These are phyloP conservation scores for Poa pratensis DNA, from an alignment of 176 grass and related monocot genomes.

Conservation along the genomic window DNA sequence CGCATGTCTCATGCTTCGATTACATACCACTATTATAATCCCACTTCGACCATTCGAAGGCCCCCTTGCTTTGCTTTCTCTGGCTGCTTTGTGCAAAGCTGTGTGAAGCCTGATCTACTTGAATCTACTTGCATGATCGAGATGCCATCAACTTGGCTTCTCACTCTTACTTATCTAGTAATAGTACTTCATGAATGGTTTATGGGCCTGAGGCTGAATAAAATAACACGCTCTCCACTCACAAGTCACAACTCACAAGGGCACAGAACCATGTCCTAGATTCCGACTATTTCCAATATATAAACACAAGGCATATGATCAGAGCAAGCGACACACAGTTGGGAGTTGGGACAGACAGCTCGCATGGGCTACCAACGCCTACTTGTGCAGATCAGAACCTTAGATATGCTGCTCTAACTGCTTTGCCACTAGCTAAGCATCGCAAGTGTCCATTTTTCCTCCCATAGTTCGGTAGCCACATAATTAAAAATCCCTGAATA, in stretches of 20 bases:
- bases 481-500: not conserved
- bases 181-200: not conserved
- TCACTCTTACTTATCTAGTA: too few species aligned
- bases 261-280: slow-evolving; percentile 38
- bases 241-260: slow-evolving; percentile 35
- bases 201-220: not conserved
- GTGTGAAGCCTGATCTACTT: not conserved
- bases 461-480: not conserved
- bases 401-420: not conserved
- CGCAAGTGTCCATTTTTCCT: not conserved
- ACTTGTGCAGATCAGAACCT: not conserved
- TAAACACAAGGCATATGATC: not conserved
- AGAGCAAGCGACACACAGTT: slow-evolving; percentile 12
- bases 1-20: slow-evolving; percentile 29
- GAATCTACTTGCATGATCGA: slow-evolving; percentile 48
- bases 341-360: not conserved
- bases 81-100: slow-evolving; percentile 19
- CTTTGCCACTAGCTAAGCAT: not conserved
- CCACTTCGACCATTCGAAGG: not conserved
- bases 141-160: not conserved
- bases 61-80: not conserved
- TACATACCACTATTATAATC: slow-evolving; percentile 23
- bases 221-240: slow-evolving; percentile 31
- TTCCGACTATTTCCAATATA: slow-evolving; percentile 24
- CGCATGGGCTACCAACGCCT: not conserved